Evolutionary conservation across 2,329 filamentous ascomycete species (phyloP).

Genomic region (Meredithiella fracta): DNA sequence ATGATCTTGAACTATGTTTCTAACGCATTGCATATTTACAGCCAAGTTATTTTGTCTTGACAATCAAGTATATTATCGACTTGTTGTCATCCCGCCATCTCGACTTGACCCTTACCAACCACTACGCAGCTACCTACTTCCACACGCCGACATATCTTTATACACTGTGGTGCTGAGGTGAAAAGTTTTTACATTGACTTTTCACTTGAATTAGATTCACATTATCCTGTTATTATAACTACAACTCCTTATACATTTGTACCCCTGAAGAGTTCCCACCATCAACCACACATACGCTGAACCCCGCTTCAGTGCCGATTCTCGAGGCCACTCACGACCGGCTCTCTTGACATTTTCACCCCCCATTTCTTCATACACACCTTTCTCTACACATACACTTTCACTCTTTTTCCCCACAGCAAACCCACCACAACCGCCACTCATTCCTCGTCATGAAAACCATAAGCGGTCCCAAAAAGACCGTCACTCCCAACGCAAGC

Average conservation of each 20-base stretch:
- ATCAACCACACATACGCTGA: not conserved
- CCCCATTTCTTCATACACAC: not conserved
- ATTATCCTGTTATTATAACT: not conserved
- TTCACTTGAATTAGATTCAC: too few species aligned
- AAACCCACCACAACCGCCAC: not conserved
- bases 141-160: too few species aligned
- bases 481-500: not conserved
- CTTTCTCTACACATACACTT: not conserved
- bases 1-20: too few species aligned
- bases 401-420: not conserved
- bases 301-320: not conserved
- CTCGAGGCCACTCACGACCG: not conserved
- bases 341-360: not conserved
- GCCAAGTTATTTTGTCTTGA: too few species aligned
- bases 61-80: too few species aligned
- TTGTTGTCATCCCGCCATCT: too few species aligned
- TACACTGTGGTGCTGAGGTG: too few species aligned
- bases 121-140: too few species aligned
- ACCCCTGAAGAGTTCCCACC: not conserved
- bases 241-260: not conserved
- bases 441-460: constrained; percentile 7
- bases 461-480: constrained; percentile 10
- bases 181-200: too few species aligned
- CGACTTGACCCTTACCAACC: too few species aligned
- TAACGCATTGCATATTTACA: too few species aligned